Conservation (phyloP, 192 early-diverging fungal genomes). For the Coemansia asiatica region DNA sequence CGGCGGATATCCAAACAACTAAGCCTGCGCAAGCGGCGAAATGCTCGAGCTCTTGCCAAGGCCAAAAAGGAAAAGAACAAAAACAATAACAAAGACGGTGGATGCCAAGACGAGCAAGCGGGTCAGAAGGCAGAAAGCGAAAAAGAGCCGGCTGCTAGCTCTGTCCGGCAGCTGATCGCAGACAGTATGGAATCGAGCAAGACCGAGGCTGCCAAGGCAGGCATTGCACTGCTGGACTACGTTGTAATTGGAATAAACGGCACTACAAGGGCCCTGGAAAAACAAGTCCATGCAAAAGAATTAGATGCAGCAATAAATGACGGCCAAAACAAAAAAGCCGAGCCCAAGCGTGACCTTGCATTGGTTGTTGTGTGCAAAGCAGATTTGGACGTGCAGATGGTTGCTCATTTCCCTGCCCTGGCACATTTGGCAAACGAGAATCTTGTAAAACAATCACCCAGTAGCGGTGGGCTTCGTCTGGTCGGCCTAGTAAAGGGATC, state of each 20-base stretch:
- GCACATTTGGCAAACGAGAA: slow-evolving; percentile 28
- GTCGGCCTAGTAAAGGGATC: slow-evolving; percentile 29
- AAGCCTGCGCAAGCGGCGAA: slow-evolving; percentile 14
- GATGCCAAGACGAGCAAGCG: not conserved
- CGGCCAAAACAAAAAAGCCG: not conserved
- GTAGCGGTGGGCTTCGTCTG: slow-evolving; percentile 22
- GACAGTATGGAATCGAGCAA: not conserved
- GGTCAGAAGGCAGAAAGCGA: not conserved
- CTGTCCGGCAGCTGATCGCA: not conserved
- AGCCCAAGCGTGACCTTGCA: slow-evolving; percentile 12
- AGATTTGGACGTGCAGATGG: slow-evolving; percentile 42
- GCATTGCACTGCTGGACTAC: slow-evolving; percentile 17
- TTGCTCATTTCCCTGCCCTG: slow-evolving; percentile 40
- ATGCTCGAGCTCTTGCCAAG: slow-evolving; percentile 5
- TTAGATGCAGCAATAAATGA: not conserved
- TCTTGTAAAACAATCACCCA: not conserved
- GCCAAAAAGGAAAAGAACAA: not conserved
- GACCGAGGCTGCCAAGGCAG: slow-evolving; percentile 1
- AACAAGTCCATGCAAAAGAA: slow-evolving; percentile 14
- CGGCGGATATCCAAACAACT: slow-evolving; percentile 27
- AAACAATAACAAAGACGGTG: slow-evolving; percentile 3
- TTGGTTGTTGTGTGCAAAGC: slow-evolving; percentile 43
- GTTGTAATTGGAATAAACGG: slow-evolving; percentile 46
- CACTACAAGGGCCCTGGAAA: slow-evolving; percentile 43
- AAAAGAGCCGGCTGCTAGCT: not conserved